Evolutionary conservation across 352 stramenopile genomes (phyloP).

Genomic region (Phytophthora rubi): DNA sequence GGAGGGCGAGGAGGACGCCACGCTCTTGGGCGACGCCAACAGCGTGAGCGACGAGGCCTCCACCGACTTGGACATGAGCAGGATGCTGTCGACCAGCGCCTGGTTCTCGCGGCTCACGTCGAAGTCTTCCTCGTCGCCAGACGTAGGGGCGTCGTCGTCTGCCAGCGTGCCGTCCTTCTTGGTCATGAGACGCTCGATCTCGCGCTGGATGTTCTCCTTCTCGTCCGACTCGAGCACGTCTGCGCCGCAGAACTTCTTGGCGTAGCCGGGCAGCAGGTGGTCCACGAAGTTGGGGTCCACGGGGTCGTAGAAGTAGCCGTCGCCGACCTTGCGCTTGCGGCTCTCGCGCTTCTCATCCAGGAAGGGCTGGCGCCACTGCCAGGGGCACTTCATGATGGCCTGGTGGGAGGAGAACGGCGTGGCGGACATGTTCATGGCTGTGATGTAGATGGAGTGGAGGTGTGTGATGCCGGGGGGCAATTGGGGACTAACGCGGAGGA

Average conservation of each 20-base stretch:
- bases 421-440: constrained; percentile 58
- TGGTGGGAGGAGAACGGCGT: constrained; percentile 68
- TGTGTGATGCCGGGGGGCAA: constrained; percentile 10
- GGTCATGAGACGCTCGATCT: constrained; percentile 83
- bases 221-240: constrained; percentile 76
- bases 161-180: constrained; percentile 62
- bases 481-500: constrained; percentile 11
- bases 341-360: constrained; percentile 83
- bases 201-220: constrained; percentile 81
- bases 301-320: constrained; percentile 86
- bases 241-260: constrained; percentile 80
- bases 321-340: constrained; percentile 85
- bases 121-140: constrained; percentile 30
- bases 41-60: constrained; percentile 57
- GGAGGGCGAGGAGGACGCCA: constrained; percentile 55
- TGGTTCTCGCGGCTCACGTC: constrained; percentile 64
- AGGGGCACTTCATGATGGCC: constrained; percentile 89
- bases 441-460: background rate
- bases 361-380: constrained; percentile 88
- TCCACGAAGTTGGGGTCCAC: constrained; percentile 88
- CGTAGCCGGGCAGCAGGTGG: constrained; percentile 77
- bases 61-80: constrained; percentile 79
- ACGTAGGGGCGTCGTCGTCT: constrained; percentile 27
- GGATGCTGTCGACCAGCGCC: constrained; percentile 76
- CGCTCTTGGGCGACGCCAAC: constrained; percentile 69